These are phyloP conservation scores for Lactuca sativa DNA, from an alignment of 129 eudicot genomes.

Conservation along the genomic window DNA sequence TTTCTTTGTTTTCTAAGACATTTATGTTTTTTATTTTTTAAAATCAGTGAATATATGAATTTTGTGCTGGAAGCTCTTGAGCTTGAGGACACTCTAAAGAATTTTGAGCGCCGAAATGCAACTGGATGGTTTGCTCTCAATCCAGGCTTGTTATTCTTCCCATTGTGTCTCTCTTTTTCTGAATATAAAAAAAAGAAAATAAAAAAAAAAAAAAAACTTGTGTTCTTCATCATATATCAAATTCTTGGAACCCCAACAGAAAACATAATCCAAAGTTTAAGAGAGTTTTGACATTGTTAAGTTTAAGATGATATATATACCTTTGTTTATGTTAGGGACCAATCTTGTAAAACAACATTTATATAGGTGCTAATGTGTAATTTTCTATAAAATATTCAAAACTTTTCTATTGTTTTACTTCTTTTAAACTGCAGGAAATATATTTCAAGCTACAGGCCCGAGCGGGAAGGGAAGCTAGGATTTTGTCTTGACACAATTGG, in stretches of 20 bases:
- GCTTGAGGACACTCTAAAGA: slow-evolving; percentile 91
- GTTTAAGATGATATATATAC: slow-evolving; percentile 14
- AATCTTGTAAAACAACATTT: slow-evolving; percentile 7
- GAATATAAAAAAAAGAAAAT: neutral
- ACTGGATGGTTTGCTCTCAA: slow-evolving; percentile 77
- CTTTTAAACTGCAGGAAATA: slow-evolving; percentile 61
- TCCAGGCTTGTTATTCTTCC: slow-evolving; percentile 36
- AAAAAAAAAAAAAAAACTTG: too few species aligned
- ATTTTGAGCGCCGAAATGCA: slow-evolving; percentile 61
- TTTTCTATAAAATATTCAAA: neutral
- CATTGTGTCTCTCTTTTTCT: slow-evolving; percentile 18
- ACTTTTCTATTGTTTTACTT: slow-evolving; percentile 14
- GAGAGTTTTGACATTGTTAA: slow-evolving; percentile 2
- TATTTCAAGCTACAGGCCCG: slow-evolving; percentile 79
- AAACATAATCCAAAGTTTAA: neutral
- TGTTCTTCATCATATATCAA: too few species aligned
- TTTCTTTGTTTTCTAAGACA: slow-evolving; percentile 10
- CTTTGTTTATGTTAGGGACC: slow-evolving; percentile 19
- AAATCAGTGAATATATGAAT: slow-evolving; percentile 72
- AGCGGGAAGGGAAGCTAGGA: slow-evolving; percentile 68
- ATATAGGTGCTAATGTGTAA: neutral
- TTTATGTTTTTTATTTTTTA: slow-evolving; percentile 2
- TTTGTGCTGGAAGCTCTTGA: slow-evolving; percentile 86
- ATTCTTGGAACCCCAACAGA: too few species aligned
- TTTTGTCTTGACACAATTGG: slow-evolving; percentile 58